These are phyloP conservation scores for Saccharum officinarum DNA, from an alignment of 176 grass and related monocot species.

Conservation along the genomic window DNA sequence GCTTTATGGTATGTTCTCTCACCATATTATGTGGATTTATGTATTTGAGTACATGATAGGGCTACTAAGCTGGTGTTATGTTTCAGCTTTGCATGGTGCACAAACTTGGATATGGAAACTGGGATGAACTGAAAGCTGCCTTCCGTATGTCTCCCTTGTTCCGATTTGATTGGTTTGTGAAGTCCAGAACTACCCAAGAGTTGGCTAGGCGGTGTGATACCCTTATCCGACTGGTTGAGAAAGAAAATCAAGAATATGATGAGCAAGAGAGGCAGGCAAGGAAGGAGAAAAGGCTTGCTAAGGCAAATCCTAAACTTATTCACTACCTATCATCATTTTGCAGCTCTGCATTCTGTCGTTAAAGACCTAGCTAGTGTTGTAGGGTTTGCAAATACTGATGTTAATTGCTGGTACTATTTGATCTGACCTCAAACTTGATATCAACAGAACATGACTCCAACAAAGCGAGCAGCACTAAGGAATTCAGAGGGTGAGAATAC, in stretches of 20 bases:
- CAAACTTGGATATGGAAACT: conserved; percentile 96
- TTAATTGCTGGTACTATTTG: neutral
- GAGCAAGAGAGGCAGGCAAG: conserved; percentile 92
- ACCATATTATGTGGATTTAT: neutral
- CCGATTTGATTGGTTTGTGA: conserved; percentile 99
- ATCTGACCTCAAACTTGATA: neutral
- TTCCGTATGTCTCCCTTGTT: conserved; percentile 91
- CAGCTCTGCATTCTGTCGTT: neutral
- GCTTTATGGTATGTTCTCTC: conserved; percentile 81
- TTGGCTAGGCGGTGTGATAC: conserved; percentile 94
- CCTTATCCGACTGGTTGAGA: conserved; percentile 92
- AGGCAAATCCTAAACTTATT: conserved; percentile 46
- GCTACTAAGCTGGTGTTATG: conserved; percentile 23
- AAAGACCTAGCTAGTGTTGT: neutral
- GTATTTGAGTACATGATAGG: conserved; percentile 1
- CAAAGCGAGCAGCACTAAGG: conserved; percentile 59
- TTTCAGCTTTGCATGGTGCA: conserved; percentile 99
- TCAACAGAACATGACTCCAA: conserved; percentile 76
- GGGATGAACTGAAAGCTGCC: conserved; percentile 97
- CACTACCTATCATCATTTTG: neutral
- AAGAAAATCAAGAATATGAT: conserved; percentile 98
- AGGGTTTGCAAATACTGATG: neutral
- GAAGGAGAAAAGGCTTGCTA: conserved; percentile 88
- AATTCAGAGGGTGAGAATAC: conserved; percentile 66
- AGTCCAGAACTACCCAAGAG: conserved; percentile 92